Evolutionary conservation across 2,329 filamentous ascomycete genomes (phyloP).

Genomic region (Aspergillus sp.): DNA sequence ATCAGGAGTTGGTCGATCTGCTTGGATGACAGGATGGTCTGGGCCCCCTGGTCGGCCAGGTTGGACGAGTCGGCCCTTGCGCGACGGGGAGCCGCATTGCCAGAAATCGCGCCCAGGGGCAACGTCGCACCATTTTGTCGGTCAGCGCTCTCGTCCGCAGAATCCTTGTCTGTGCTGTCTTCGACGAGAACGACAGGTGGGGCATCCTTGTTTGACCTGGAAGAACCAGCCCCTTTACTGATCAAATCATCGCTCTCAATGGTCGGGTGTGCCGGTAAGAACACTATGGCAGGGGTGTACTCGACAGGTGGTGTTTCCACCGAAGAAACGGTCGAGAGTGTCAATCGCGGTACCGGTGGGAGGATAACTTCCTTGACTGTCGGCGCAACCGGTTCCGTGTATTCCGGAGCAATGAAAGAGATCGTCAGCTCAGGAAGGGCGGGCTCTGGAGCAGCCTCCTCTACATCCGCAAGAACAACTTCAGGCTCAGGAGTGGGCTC

Average conservation of each 20-base stretch:
- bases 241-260: slow-evolving; percentile 30
- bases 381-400: slow-evolving; percentile 39
- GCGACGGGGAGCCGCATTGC: slow-evolving; percentile 52
- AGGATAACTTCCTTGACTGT: slow-evolving; percentile 28
- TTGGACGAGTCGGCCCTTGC: slow-evolving; percentile 35
- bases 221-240: slow-evolving; percentile 27
- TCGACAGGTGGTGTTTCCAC: slow-evolving; percentile 52
- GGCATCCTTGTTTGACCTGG: slow-evolving; percentile 27
- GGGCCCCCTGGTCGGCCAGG: slow-evolving; percentile 73
- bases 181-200: slow-evolving; percentile 62
- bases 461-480: slow-evolving; percentile 15
- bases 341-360: slow-evolving; percentile 36
- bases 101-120: slow-evolving; percentile 67
- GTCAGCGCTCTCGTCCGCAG: slow-evolving; percentile 42
- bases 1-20: slow-evolving; percentile 78
- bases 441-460: slow-evolving; percentile 21
- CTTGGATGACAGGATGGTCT: slow-evolving; percentile 81
- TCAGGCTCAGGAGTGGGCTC: slow-evolving; percentile 25
- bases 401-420: slow-evolving; percentile 32
- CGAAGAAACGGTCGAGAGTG: slow-evolving; percentile 49
- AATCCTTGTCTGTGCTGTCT: slow-evolving; percentile 65
- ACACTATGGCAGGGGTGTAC: slow-evolving; percentile 35
- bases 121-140: slow-evolving; percentile 39
- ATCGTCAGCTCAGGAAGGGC: slow-evolving; percentile 31
- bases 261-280: slow-evolving; percentile 24